Evolutionary conservation across 2,329 filamentous ascomycete species (phyloP).

Genomic region (Cytospora piceae): DNA sequence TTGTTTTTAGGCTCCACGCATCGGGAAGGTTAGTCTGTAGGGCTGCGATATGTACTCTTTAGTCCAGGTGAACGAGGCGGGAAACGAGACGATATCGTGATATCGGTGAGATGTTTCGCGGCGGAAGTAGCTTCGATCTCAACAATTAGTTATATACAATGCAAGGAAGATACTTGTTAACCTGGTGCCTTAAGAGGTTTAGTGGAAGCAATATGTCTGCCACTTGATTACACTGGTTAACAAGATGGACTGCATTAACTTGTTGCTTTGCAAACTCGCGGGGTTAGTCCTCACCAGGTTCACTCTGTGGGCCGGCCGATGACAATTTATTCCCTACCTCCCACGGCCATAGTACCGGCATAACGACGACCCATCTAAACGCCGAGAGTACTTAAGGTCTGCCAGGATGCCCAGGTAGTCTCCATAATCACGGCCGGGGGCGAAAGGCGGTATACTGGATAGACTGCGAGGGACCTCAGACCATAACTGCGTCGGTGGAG

Average conservation of each 20-base stretch:
- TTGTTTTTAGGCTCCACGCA: slow-evolving; percentile 18
- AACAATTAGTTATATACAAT: background rate
- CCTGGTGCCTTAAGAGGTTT: background rate
- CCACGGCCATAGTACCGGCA: background rate
- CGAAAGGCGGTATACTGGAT: slow-evolving; percentile 1
- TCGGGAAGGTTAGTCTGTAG: slow-evolving; percentile 9
- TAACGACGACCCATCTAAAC: slow-evolving; percentile 18
- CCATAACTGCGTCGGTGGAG: background rate
- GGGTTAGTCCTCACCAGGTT: background rate
- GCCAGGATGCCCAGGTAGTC: slow-evolving; percentile 13
- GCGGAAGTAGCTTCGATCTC: background rate
- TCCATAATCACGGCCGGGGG: slow-evolving; percentile 7
- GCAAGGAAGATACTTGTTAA: background rate
- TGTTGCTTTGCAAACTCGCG: background rate
- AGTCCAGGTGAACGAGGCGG: slow-evolving; percentile 10
- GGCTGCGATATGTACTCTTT: slow-evolving; percentile 15
- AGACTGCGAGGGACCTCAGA: background rate
- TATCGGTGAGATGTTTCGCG: background rate
- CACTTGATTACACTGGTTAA: background rate
- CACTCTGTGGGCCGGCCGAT: slow-evolving; percentile 21
- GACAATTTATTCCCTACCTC: slow-evolving; percentile 13
- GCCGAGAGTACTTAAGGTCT: slow-evolving; percentile 13
- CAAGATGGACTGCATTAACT: background rate
- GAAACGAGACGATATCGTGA: slow-evolving; percentile 6
- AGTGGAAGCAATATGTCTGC: background rate